Base-by-base conservation (phyloP, 257 asterid species). In the Lavandula angustifolia region DNA sequence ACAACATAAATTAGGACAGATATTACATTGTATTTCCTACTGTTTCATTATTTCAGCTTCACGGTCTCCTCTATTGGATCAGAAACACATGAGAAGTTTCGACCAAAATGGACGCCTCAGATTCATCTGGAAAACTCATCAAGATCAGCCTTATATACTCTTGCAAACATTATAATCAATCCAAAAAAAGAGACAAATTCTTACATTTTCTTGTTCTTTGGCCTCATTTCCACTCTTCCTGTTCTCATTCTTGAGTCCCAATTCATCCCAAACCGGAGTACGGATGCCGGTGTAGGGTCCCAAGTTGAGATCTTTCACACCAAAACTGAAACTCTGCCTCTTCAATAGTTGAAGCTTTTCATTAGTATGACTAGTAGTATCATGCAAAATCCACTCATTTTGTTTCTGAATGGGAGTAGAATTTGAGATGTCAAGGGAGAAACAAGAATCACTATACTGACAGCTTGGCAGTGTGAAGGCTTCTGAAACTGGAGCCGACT, bases 371-470 rank as follows among this genome's bases (percentile, higher is more conserved):
- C 38, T 18, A 5, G 51, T 6, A n/a, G n/a, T n/a, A 12, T 58
- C 64, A 58, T 42, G 6, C 31, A 7, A 13, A 55, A 0, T 55
- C 61, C 61, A 55, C 3, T 31, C 14, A 5, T 61, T 47, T n/a
- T 56, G 38, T 43, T 16, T 43, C 49, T 43, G 49, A 43, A 43
- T 12, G n/a, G 11, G 49, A 7, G 4, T 43, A 10, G 83, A 68
- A 16, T 74, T 78, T 41, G 84, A 60, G 51, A 82, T 67, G 41
- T 85, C 90, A 6, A 85, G 82, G 0, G 92, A 87, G 54, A 85
- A 84, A 43, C 79, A 83, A 0, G 84, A 79, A 53, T 83, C 88
- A 13, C 89, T 87, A 22, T 72, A 80, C 40, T 84, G 82, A 22
- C 61, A 66, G n/a, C 82, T 67, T 6, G 85, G 79, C 51, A 68